These are phyloP conservation scores for Murraya koenigii DNA, from an alignment of 345 rosid genomes.

Conservation along the genomic window DNA sequence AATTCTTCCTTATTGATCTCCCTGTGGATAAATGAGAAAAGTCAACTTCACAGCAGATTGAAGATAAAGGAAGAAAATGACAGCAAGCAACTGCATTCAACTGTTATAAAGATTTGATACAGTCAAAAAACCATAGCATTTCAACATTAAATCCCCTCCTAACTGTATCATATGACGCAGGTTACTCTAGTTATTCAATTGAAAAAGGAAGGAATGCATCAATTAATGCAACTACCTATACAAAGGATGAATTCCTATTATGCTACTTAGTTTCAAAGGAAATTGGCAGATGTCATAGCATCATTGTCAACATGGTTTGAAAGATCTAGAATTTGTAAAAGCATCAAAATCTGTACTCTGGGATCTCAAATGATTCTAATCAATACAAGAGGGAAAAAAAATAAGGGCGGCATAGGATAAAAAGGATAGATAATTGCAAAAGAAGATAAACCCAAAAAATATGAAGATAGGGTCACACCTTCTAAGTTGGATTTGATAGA, in stretches of 20 bases:
- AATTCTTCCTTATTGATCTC: slow-evolving; percentile 83
- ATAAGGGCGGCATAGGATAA: neutral
- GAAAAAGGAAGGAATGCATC: neutral
- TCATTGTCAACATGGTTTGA: neutral
- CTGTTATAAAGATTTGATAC: neutral
- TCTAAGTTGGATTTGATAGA: neutral
- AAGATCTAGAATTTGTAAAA: neutral
- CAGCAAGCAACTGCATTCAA: slow-evolving; percentile 13
- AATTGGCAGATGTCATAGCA: neutral
- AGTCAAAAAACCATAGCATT: neutral
- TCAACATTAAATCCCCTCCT: neutral
- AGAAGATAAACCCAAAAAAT: neutral
- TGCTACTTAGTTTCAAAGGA: neutral
- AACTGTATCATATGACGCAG: neutral
- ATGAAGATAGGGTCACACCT: neutral
- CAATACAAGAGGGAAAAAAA: neutral
- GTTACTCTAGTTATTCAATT: neutral
- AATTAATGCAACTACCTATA: neutral
- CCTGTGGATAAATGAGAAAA: slow-evolving; percentile 33
- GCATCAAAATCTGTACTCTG: neutral
- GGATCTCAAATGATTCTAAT: neutral
- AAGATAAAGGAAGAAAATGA: slow-evolving; percentile 18
- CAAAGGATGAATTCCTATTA: neutral
- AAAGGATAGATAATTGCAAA: neutral
- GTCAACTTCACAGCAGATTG: slow-evolving; percentile 16